Percentiles rank a stretch among this genome's conserved stretches.
phyloP scores from a whole-genome alignment of 495 filamentous ascomycete species.

The Cudoniella acicularis region DNA sequence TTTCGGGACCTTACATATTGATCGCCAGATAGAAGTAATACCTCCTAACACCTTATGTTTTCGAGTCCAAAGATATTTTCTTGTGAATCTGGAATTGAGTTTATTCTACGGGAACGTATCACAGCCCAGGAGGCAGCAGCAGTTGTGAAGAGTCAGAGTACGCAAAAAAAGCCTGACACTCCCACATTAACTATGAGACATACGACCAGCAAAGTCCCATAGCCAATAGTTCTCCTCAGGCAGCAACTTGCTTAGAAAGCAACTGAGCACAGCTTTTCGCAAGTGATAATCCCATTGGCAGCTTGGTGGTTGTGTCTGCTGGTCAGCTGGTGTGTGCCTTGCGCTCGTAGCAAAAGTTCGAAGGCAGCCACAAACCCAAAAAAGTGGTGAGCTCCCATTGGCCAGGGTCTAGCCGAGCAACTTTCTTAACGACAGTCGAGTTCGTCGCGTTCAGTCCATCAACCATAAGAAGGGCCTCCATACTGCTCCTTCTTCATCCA shows the following conservation, averaged over 20 bases:
- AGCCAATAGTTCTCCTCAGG: conserved; percentile 19
- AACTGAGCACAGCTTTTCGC: not conserved
- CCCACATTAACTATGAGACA: not conserved
- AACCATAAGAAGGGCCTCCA: not conserved
- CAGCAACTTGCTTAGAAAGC: conserved; percentile 8
- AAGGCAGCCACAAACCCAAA: too few species aligned
- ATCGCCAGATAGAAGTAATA: too few species aligned
- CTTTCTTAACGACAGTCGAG: not conserved
- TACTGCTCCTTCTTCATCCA: not conserved
- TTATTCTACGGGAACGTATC: not conserved
- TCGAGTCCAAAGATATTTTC: too few species aligned
- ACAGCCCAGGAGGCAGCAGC: not conserved
- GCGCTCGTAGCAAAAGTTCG: too few species aligned
- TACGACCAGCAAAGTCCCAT: not conserved
- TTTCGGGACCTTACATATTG: not conserved
- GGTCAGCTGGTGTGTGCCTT: too few species aligned
- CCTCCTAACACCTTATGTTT: too few species aligned
- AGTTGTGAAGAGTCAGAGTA: not conserved
- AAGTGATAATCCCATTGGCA: not conserved
- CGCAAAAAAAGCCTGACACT: not conserved
- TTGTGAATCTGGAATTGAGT: not conserved
- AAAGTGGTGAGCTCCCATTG: too few species aligned
- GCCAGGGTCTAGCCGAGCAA: not conserved
- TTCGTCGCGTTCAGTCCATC: not conserved
- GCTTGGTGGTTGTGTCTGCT: not conserved